Conservation (phyloP, 202 grass and related monocot species). For the Carex arenaria region DNA sequence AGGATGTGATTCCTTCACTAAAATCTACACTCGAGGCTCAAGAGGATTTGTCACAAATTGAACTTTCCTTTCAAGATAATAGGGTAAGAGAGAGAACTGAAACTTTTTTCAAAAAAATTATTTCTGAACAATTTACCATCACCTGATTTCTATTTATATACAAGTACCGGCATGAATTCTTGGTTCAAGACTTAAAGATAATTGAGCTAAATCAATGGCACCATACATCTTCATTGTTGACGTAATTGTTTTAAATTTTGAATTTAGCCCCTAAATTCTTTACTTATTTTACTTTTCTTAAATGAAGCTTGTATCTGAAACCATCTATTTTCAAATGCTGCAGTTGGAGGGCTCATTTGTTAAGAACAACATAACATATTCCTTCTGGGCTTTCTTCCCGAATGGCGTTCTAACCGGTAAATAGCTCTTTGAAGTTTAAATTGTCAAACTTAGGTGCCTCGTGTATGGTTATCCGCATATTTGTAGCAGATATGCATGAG, state of each 20-base stretch:
- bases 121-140: not conserved
- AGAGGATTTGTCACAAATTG: conserved; percentile 65
- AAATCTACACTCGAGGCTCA: conserved; percentile 55
- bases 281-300: not conserved
- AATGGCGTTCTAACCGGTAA: conserved; percentile 69
- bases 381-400: conserved; percentile 91
- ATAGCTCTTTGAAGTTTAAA: not conserved
- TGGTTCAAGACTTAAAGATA: not conserved
- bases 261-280: not conserved
- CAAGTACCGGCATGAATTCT: not conserved
- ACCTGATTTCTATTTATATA: not conserved
- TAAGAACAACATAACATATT: conserved; percentile 66
- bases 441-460: not conserved
- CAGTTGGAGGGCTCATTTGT: conserved; percentile 86
- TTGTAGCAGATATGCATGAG: not conserved
- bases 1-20: conserved; percentile 81
- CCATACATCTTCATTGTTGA: not conserved
- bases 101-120: not conserved
- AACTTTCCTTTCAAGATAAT: conserved; percentile 77
- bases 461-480: not conserved
- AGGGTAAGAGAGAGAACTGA: conserved; percentile 40
- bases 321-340: conserved; percentile 20
- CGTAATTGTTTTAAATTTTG: not conserved
- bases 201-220: not conserved
- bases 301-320: not conserved